phyloP scores from a whole-genome alignment of 257 asterid species.

The Solanum arcanum region DNA sequence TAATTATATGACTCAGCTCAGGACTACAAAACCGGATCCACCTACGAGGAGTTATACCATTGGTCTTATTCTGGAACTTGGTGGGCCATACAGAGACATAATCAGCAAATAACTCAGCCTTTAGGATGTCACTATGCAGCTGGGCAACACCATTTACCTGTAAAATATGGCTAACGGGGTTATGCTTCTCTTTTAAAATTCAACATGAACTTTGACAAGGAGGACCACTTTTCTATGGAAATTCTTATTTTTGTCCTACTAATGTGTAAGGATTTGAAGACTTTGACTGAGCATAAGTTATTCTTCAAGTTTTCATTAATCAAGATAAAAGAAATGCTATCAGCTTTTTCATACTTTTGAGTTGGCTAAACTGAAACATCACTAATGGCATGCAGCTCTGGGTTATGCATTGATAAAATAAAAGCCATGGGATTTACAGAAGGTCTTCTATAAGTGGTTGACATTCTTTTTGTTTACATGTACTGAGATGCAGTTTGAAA shows the following conservation, averaged over 20 bases:
- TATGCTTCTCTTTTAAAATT: not conserved
- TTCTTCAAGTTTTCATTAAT: not conserved
- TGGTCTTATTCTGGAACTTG: conserved; percentile 96
- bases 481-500: not conserved
- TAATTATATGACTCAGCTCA: conserved; percentile 82
- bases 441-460: not conserved
- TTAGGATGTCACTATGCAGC: conserved; percentile 90
- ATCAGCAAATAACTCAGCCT: conserved; percentile 75
- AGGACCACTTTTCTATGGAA: not conserved
- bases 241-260: not conserved
- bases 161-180: not conserved
- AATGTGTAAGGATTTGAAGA: not conserved
- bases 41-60: conserved; percentile 97
- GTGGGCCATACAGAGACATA: conserved; percentile 93
- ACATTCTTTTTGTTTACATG: not conserved
- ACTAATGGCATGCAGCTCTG: not conserved
- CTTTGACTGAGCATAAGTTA: not conserved
- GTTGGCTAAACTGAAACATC: not conserved
- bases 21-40: conserved; percentile 96
- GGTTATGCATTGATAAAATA: not conserved
- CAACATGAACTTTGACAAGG: not conserved
- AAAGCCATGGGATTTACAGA: not conserved
- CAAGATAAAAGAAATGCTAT: not conserved
- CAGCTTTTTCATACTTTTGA: conserved; percentile 2
- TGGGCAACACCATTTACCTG: conserved; percentile 99